Conservation (phyloP, 2,329 filamentous ascomycete species). For the Hypocreales sp. region DNA sequence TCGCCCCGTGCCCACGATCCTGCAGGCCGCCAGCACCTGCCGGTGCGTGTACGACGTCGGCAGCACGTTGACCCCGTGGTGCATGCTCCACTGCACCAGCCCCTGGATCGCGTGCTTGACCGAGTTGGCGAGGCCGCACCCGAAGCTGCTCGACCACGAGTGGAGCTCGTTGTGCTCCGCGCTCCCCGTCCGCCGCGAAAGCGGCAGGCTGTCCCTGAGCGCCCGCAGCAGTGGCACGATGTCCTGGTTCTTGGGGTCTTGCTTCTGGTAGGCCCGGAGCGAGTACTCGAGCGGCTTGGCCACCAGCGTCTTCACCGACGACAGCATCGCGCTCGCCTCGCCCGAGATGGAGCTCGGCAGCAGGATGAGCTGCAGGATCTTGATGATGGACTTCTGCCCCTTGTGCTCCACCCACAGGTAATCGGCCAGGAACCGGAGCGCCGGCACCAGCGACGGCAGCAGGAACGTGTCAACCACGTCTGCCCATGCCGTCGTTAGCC, state of each 20-base stretch:
- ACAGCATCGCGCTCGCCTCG: conserved; percentile 56
- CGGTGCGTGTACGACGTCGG: conserved; percentile 58
- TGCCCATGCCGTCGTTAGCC: conserved; percentile 11
- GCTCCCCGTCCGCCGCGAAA: conserved; percentile 45
- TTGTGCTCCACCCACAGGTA: conserved; percentile 52
- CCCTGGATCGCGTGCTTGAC: conserved; percentile 46
- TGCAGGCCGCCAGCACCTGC: conserved; percentile 45
- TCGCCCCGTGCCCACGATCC: conserved; percentile 44
- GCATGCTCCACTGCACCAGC: conserved; percentile 51
- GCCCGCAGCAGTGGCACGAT: conserved; percentile 53
- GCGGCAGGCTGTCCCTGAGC: conserved; percentile 42
- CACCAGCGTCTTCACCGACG: conserved; percentile 55
- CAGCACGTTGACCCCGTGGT: conserved; percentile 36
- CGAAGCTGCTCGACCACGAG: conserved; percentile 42
- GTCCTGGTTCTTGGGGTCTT: conserved; percentile 51
- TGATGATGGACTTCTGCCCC: conserved; percentile 53
- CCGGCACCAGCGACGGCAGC: conserved; percentile 61
- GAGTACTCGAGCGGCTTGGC: conserved; percentile 53
- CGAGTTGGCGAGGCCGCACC: conserved; percentile 39
- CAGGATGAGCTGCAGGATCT: conserved; percentile 59
- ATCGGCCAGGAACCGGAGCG: conserved; percentile 54
- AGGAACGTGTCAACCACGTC: conserved; percentile 68
- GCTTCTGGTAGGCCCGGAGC: conserved; percentile 49
- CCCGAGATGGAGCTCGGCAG: conserved; percentile 53
- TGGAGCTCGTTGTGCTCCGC: conserved; percentile 53